Conservation (phyloP, 2,329 filamentous ascomycete species). For the Penicillium sp. region DNA sequence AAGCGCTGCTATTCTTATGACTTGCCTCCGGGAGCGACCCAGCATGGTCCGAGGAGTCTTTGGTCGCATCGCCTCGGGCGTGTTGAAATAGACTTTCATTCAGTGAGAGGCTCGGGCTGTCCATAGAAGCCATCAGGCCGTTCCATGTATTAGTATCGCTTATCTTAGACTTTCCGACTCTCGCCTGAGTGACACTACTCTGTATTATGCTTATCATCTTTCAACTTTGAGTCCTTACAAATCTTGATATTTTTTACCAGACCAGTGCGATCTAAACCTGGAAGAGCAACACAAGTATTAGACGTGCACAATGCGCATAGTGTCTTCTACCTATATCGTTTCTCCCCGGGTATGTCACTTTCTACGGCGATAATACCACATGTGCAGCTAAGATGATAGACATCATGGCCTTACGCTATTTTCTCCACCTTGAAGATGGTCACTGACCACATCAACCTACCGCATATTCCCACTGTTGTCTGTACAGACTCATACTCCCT, state of each 20-base stretch:
- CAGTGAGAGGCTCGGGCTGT: background rate
- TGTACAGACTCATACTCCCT: no score
- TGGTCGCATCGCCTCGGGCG: constrained; percentile 50
- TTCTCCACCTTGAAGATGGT: no score
- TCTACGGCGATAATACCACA: no score
- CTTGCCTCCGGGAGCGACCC: constrained; percentile 61
- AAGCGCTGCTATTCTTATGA: constrained; percentile 67
- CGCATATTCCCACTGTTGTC: no score
- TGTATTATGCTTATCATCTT: constrained; percentile 2
- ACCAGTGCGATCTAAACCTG: background rate
- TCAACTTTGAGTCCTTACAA: background rate
- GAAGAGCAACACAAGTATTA: no score
- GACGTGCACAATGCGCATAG: no score
- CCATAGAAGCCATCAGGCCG: background rate
- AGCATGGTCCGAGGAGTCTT: constrained; percentile 64
- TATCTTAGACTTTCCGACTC: background rate
- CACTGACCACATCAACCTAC: no score
- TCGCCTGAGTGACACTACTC: background rate
- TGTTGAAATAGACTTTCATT: constrained; percentile 24
- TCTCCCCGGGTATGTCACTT: no score
- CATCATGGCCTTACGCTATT: no score
- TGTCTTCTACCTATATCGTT: no score
- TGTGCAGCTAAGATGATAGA: no score
- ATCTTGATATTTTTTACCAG: background rate
- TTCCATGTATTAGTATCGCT: constrained; percentile 1